Percentiles rank a stretch among this genome's conserved stretches.
Conservation (phyloP, 768 basidiomycete genomes). For the Leccinum obscurum region DNA sequence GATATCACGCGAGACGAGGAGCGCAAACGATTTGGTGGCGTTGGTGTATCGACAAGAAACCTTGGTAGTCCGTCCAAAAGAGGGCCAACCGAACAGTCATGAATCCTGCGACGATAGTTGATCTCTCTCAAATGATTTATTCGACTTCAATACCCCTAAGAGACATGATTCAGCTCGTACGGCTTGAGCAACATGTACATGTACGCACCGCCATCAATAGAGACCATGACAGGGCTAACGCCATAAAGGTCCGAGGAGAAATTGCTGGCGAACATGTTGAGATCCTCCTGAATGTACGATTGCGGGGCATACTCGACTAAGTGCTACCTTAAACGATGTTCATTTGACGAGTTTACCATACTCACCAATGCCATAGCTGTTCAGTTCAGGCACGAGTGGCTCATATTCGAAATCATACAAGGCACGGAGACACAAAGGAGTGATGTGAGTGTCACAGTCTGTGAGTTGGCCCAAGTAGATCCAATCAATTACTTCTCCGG, state of each 20-base stretch:
- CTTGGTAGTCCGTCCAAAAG: too few species aligned
- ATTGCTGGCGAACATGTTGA: constrained; percentile 43
- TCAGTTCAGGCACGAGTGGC: constrained; percentile 42
- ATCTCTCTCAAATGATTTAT: constrained; percentile 30
- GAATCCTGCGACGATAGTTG: too few species aligned
- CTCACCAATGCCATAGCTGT: constrained; percentile 55
- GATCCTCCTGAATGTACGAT: constrained; percentile 44
- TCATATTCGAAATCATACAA: constrained; percentile 57
- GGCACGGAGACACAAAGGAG: constrained; percentile 56
- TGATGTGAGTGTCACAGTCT: constrained; percentile 44
- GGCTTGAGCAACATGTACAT: background rate
- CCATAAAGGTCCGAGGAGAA: constrained; percentile 37
- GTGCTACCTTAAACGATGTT: constrained; percentile 17
- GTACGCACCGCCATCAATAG: constrained; percentile 47
- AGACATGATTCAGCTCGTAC: constrained; percentile 13
- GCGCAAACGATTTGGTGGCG: too few species aligned
- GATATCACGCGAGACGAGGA: too few species aligned
- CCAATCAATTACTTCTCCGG: constrained; percentile 23
- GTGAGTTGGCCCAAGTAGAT: constrained; percentile 12
- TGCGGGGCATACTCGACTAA: constrained; percentile 55
- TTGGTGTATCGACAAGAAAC: too few species aligned
- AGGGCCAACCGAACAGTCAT: too few species aligned
- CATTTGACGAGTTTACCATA: constrained; percentile 2
- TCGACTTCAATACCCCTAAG: constrained; percentile 46
- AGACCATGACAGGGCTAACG: constrained; percentile 14